phyloP scores from a whole-genome alignment of 306 rosid species.

The barrel medic (Medicago truncatula) region DNA sequence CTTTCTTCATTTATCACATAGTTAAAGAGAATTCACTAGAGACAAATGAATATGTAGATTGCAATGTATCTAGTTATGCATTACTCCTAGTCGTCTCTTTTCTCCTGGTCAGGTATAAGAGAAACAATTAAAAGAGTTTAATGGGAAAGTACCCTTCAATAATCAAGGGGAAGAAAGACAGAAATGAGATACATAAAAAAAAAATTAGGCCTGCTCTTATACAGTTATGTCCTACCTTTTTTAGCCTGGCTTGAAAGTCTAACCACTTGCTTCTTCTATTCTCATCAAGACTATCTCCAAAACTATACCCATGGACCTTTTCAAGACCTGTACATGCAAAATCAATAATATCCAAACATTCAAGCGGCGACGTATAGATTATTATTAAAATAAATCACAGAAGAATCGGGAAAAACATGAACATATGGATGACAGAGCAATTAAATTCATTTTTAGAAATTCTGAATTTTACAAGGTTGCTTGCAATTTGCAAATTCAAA shows the following conservation, averaged over 20 bases:
- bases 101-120: background rate
- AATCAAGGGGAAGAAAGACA: background rate
- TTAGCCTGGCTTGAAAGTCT: slow-evolving; percentile 65
- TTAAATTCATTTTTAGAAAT: background rate
- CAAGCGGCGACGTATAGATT: slow-evolving; percentile 6
- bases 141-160: background rate
- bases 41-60: background rate
- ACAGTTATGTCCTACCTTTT: slow-evolving; percentile 61
- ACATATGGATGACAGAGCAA: slow-evolving; percentile 6
- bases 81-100: background rate
- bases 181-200: background rate
- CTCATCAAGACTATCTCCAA: slow-evolving; percentile 91
- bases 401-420: slow-evolving; percentile 20
- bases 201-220: background rate
- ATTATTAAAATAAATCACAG: slow-evolving; percentile 9
- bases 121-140: slow-evolving; percentile 6
- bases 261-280: slow-evolving; percentile 74
- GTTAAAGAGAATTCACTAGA: background rate
- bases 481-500: slow-evolving; percentile 5
- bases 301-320: slow-evolving; percentile 89
- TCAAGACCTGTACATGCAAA: slow-evolving; percentile 68
- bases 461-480: slow-evolving; percentile 1
- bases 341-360: slow-evolving; percentile 23
- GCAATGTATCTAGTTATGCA: background rate
- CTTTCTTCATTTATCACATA: background rate